Percentiles rank a stretch among this genome's conserved stretches.
Evolutionary conservation across 2,329 filamentous ascomycete genomes (phyloP).

Genomic region (Triangularia verruculosa): DNA sequence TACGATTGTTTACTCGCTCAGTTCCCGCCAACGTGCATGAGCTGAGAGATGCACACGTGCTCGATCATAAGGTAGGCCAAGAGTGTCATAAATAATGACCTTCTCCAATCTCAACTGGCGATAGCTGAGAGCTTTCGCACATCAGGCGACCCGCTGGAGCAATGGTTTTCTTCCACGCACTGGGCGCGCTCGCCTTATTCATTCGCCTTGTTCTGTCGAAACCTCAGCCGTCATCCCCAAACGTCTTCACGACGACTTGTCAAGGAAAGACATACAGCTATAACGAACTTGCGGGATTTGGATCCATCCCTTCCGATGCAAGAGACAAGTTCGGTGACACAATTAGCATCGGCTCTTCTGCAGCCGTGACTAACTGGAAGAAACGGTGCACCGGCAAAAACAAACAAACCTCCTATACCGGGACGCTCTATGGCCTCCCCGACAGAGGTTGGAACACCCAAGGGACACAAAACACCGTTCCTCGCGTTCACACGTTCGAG

Average conservation of each 20-base stretch:
- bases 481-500: constrained; percentile 65
- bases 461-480: constrained; percentile 66
- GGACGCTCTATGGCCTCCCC: constrained; percentile 60
- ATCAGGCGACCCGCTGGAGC: no score
- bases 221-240: neutral
- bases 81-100: neutral
- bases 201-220: neutral
- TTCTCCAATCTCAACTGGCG: no score
- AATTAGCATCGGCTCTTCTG: constrained; percentile 62
- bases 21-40: neutral
- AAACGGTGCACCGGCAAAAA: constrained; percentile 48
- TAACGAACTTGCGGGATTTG: constrained; percentile 64
- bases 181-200: neutral
- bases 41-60: neutral
- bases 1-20: neutral
- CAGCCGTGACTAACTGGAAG: constrained; percentile 61
- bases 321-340: constrained; percentile 69
- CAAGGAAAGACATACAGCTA: constrained; percentile 64
- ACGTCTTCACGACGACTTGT: constrained; percentile 37
- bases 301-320: constrained; percentile 54
- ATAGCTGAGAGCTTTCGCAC: neutral
- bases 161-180: neutral
- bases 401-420: constrained; percentile 53
- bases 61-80: no score
- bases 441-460: constrained; percentile 74